A percentile compares a stretch with the other conserved stretches of the same genome.
Conservation (phyloP, 2,329 filamentous ascomycete genomes). For the Pseudogymnoascus sp. region DNA sequence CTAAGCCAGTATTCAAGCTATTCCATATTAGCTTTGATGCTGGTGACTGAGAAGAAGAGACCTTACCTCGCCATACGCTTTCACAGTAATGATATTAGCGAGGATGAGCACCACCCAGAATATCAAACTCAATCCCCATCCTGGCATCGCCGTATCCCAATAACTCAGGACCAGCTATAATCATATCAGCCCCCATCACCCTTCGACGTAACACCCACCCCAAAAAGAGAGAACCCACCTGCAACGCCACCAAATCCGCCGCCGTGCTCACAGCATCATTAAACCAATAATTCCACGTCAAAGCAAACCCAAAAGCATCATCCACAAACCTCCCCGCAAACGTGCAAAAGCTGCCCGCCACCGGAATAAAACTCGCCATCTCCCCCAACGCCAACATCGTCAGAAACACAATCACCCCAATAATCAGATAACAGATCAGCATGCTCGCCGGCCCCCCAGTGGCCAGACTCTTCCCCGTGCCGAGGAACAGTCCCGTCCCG, state of each 20-base stretch:
- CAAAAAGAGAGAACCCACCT: constrained; percentile 20
- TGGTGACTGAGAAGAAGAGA: not conserved
- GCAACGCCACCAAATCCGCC: constrained; percentile 50
- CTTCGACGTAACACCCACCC: too few relatives aligned
- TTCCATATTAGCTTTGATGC: not conserved
- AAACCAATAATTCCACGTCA: constrained; percentile 57
- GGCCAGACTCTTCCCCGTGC: constrained; percentile 50
- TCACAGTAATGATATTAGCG: constrained; percentile 44
- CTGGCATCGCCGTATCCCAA: constrained; percentile 54
- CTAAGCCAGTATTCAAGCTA: constrained; percentile 49
- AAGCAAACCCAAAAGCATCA: constrained; percentile 44
- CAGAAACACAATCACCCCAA: constrained; percentile 48
- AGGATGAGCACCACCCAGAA: constrained; percentile 48
- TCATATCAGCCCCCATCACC: not conserved
- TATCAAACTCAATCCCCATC: constrained; percentile 54
- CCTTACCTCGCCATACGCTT: constrained; percentile 43
- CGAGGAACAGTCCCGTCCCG: constrained; percentile 53
- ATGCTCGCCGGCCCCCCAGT: constrained; percentile 52
- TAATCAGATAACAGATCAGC: constrained; percentile 48
- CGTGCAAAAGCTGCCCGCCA: constrained; percentile 46
- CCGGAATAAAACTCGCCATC: constrained; percentile 49
- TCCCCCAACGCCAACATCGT: constrained; percentile 53
- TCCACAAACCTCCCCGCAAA: constrained; percentile 47
- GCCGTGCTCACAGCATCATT: constrained; percentile 55
- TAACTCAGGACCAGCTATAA: constrained; percentile 44